Conservation (phyloP, 352 stramenopile genomes). For the Pythium brassicae region DNA sequence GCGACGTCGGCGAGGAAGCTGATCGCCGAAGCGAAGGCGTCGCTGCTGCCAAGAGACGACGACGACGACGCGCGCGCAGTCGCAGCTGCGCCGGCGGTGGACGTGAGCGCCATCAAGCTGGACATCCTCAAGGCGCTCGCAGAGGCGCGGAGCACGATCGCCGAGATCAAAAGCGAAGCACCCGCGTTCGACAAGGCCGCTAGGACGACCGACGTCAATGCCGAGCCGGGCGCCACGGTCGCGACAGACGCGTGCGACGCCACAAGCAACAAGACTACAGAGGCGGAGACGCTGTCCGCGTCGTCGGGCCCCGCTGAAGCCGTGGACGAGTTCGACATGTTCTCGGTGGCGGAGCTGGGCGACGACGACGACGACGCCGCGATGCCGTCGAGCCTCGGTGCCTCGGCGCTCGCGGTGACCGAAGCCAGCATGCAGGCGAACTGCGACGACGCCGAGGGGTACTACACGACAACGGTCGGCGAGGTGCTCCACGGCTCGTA, state of each 20-base stretch:
- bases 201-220: background rate
- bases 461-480: slow-evolving; percentile 95
- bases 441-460: slow-evolving; percentile 97
- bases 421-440: slow-evolving; percentile 74
- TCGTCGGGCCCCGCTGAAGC: slow-evolving; percentile 20
- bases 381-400: slow-evolving; percentile 20
- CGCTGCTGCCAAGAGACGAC: background rate
- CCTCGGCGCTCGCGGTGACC: slow-evolving; percentile 34
- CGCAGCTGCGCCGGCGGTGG: slow-evolving; percentile 14
- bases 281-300: background rate
- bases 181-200: background rate
- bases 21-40: slow-evolving; percentile 10
- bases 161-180: slow-evolving; percentile 42
- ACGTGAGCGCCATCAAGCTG: slow-evolving; percentile 76
- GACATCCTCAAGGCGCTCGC: slow-evolving; percentile 78
- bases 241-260: no score
- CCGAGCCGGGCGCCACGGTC: background rate
- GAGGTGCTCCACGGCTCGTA: slow-evolving; percentile 92
- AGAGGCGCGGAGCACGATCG: slow-evolving; percentile 69
- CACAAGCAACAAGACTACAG: background rate
- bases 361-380: slow-evolving; percentile 26
- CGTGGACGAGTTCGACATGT: slow-evolving; percentile 86
- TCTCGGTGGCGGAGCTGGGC: slow-evolving; percentile 68
- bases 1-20: slow-evolving; percentile 6
- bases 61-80: background rate